These are phyloP conservation scores for Grigorovia humatica DNA, from an alignment of 805 yeast genomes.

Conservation along the genomic window DNA sequence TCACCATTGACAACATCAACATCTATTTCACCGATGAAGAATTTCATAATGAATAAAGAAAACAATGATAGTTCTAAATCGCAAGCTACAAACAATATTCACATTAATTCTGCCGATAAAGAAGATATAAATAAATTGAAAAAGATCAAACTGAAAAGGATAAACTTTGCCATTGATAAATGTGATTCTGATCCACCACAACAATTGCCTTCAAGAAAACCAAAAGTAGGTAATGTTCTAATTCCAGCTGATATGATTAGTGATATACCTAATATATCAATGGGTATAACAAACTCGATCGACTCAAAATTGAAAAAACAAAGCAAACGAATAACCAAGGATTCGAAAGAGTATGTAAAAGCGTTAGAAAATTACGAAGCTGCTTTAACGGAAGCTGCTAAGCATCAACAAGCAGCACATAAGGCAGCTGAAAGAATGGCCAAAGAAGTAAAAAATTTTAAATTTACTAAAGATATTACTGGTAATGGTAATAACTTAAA, in stretches of 20 bases:
- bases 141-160: conserved; percentile 41
- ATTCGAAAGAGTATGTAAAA: conserved; percentile 36
- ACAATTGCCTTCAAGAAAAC: conserved; percentile 81
- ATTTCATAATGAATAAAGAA: not conserved
- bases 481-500: not conserved
- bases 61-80: not conserved
- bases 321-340: conserved; percentile 21
- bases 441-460: conserved; percentile 42
- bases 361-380: conserved; percentile 52
- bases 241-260: conserved; percentile 54
- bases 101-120: not conserved
- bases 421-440: conserved; percentile 61
- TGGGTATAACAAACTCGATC: conserved; percentile 52
- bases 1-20: not conserved
- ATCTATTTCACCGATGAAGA: not conserved
- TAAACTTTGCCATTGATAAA: conserved; percentile 67
- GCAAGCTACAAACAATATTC: not conserved
- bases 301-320: conserved; percentile 17
- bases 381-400: conserved; percentile 50
- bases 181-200: conserved; percentile 81
- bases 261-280: conserved; percentile 53
- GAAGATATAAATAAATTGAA: not conserved
- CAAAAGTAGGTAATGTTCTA: conserved; percentile 67
- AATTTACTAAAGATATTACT: not conserved
- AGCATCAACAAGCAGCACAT: conserved; percentile 71